A percentile compares a stretch with the other conserved stretches of the same genome.
Evolutionary conservation across 176 grass and related monocot species (phyloP).

Genomic region (Zea mays): Zm-B73-REFERENCE-NAM-5.0 NC_050100.1:69375501-69376000

Average conservation of each 20-base stretch:
- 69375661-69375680: background rate
- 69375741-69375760: slow-evolving; percentile 42
- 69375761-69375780: slow-evolving; percentile 35
- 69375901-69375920: slow-evolving; percentile 1
- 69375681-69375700: background rate
- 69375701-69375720: background rate
- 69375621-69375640: background rate
- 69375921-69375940: slow-evolving; percentile 14
- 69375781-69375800: slow-evolving; percentile 39
- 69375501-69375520: slow-evolving; percentile 70
- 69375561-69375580: background rate
- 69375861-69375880: slow-evolving; percentile 52
- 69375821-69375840: slow-evolving; percentile 36
- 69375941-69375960: slow-evolving; percentile 29
- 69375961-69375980: slow-evolving; percentile 41
- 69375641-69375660: slow-evolving; percentile 2
- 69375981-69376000: slow-evolving; percentile 19
- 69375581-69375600: background rate
- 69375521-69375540: slow-evolving; percentile 47
- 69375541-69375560: background rate
- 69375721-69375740: slow-evolving; percentile 8
- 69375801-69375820: slow-evolving; percentile 28
- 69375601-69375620: background rate
- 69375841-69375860: slow-evolving; percentile 42
- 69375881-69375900: slow-evolving; percentile 30